These are phyloP conservation scores for Coelastrella sp. DNA, from an alignment of 139 green algal genomes.

Conservation along the genomic window DNA sequence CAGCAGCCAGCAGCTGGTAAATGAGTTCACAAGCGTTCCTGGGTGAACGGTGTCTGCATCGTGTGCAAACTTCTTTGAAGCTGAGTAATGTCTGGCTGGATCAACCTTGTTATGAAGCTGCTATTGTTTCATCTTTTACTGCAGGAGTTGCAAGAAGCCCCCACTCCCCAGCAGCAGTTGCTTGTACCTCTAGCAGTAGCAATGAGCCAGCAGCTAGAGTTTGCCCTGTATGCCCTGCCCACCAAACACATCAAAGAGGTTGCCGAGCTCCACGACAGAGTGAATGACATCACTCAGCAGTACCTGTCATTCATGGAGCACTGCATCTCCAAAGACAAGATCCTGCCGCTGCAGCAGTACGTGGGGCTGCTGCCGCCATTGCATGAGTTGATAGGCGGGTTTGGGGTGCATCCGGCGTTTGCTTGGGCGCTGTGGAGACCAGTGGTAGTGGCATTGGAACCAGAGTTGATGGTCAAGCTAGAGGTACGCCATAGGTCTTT, in stretches of 20 bases:
- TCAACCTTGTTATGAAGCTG: too few relatives aligned
- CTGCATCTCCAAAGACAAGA: not conserved
- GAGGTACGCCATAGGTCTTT: too few relatives aligned
- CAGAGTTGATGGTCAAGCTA: not conserved
- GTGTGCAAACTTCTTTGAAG: not conserved
- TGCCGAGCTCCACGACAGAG: constrained; percentile 86
- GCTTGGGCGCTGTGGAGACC: constrained; percentile 43
- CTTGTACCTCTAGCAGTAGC: constrained; percentile 84
- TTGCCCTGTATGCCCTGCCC: constrained; percentile 70
- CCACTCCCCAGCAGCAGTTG: constrained; percentile 57
- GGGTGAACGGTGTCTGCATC: too few relatives aligned
- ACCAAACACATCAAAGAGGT: constrained; percentile 87
- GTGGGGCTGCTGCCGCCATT: constrained; percentile 2
- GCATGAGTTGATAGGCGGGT: constrained; percentile 8
- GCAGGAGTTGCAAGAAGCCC: constrained; percentile 12
- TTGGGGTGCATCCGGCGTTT: constrained; percentile 2
- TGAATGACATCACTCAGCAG: constrained; percentile 69
- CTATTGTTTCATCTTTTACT: not conserved
- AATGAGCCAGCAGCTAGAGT: constrained; percentile 82
- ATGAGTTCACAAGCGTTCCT: too few relatives aligned
- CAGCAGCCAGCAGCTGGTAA: constrained; percentile 83
- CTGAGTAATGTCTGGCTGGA: not conserved
- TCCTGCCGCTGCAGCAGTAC: constrained; percentile 1
- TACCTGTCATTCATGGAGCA: constrained; percentile 39
- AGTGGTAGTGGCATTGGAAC: constrained; percentile 16